Base-by-base conservation (phyloP, 2,329 filamentous ascomycete genomes). In the Sporothrix schenckii region DNA sequence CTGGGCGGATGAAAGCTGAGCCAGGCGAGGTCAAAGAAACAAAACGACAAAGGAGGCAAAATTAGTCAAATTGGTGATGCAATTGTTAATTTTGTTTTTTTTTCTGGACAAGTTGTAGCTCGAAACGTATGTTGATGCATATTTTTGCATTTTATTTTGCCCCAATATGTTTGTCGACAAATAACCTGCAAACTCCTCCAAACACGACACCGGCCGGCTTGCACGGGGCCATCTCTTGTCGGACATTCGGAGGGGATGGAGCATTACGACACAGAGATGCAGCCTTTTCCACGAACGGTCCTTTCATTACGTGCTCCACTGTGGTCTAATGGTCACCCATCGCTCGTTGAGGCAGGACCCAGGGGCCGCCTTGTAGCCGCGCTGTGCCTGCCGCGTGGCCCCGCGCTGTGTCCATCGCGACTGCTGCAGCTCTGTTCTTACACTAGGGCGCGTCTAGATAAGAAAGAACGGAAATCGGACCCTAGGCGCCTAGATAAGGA, bases 401-500 rank as follows among this genome's bases (percentile, higher is more conserved):
- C 16, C 60, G 6, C 6, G 30, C 60, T 65, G 41, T 65, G 34
- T 34, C 34, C 34, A 34, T 34, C 34, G 34, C 34, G 34, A 34
- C 3, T 34, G 34, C 34, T 34, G 7, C 34, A 7, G 6, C 34
- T 34, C 34, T 34, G 60, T 11, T n/a, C 60, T 50, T 65, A 11
- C 21, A 14, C 44, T 6, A 3, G 9, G 16, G 39, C 41, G 66
- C 53, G 66, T 6, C 19, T 60, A 68, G 66, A 68, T 68, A 68
- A 60, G 39, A 21, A 34, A 16, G 7, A 10, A 24, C 2, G 49
- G 50, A 67, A 44, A 1, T 6, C 50, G 50, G 34, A 5, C 50
- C 34, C n/a, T 5, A 30, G 27, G 1, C 14, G 52, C 49, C 27
- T 58, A 68, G 66, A 68, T 68, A 68, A 65, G 61, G 34, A 65